Evolutionary conservation across 179 eudicot genomes (phyloP).

Genomic region (Silene vulgaris): DNA sequence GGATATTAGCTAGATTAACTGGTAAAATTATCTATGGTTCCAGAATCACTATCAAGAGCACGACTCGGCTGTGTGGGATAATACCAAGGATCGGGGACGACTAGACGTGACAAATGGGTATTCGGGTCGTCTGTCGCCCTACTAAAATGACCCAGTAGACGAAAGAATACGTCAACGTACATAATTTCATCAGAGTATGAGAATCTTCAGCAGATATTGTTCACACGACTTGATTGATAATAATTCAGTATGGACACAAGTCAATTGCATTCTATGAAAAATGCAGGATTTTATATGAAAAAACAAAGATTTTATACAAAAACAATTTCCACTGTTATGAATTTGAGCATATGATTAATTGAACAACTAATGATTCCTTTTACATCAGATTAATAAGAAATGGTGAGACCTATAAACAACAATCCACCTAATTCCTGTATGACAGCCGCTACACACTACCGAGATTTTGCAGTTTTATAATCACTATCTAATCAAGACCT

Average conservation of each 20-base stretch:
- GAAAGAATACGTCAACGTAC: conserved; percentile 6
- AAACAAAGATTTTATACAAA: conserved; percentile 12
- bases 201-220: conserved; percentile 10
- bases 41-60: not conserved
- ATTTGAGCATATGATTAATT: conserved; percentile 14
- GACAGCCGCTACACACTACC: conserved; percentile 12
- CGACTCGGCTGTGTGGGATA: too few relatives aligned
- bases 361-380: conserved; percentile 8
- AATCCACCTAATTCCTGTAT: conserved; percentile 18
- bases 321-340: not conserved
- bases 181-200: not conserved
- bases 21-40: too few relatives aligned
- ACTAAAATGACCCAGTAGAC: not conserved
- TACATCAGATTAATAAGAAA: conserved; percentile 4
- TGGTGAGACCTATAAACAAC: conserved; percentile 15
- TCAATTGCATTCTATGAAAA: conserved; percentile 13
- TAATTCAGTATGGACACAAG: not conserved
- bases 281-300: conserved; percentile 9
- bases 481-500: not conserved
- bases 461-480: not conserved
- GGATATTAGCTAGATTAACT: too few relatives aligned
- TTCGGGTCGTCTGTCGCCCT: not conserved
- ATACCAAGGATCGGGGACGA: too few relatives aligned
- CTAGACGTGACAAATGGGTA: too few relatives aligned
- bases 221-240: conserved; percentile 5